phyloP scores from a whole-genome alignment of 164 flowering plant species.

The Aristolochia contorta region DNA sequence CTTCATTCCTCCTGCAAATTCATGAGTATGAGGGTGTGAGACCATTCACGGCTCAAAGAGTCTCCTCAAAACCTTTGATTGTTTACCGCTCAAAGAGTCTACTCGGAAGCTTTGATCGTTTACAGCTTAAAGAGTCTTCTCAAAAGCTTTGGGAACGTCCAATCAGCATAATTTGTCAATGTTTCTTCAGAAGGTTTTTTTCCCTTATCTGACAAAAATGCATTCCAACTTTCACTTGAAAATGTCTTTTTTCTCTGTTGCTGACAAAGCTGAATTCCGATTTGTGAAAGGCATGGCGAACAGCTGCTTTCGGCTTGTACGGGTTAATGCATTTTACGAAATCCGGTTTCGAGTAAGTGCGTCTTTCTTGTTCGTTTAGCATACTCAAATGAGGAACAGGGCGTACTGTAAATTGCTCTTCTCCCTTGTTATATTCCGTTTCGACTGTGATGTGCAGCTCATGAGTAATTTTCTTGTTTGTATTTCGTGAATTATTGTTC shows the following conservation, averaged over 20 bases:
- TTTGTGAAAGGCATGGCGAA: slow-evolving; percentile 66
- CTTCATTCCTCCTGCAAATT: too few relatives aligned
- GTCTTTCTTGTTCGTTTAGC: neutral
- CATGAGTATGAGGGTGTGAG: too few relatives aligned
- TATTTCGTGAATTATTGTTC: neutral
- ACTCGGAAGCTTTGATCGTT: too few relatives aligned
- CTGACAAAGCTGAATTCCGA: neutral
- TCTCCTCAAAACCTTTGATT: too few relatives aligned
- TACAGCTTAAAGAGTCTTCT: too few relatives aligned
- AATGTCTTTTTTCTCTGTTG: neutral
- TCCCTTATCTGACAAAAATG: too few relatives aligned
- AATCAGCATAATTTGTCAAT: slow-evolving; percentile 14
- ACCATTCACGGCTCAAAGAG: too few relatives aligned
- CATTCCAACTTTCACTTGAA: neutral
- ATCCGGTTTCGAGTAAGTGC: slow-evolving; percentile 63
- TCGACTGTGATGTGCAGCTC: neutral
- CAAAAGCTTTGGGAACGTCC: neutral
- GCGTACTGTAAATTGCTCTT: neutral
- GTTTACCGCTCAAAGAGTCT: too few relatives aligned
- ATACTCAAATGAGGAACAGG: neutral
- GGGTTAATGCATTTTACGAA: slow-evolving; percentile 86
- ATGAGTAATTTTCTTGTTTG: neutral
- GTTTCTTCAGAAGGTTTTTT: slow-evolving; percentile 57
- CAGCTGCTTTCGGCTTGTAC: slow-evolving; percentile 61
- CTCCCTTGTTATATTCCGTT: too few relatives aligned